Evolutionary conservation across 108 stramenopile genomes (phyloP).

Genomic region (Cyclotella atomus): DNA sequence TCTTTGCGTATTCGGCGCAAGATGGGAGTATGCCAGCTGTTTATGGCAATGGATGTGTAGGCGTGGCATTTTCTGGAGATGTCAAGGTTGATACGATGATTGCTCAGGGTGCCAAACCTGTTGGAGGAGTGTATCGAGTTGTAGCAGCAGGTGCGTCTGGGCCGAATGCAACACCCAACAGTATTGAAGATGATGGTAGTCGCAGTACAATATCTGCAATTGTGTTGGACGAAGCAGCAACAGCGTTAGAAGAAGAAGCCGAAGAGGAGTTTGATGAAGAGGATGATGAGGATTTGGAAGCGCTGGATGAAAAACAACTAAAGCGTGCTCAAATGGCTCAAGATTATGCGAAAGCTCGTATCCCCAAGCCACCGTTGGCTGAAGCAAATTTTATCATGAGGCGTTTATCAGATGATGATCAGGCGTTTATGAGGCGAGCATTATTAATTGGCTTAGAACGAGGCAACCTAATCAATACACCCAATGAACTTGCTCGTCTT

Average conservation of each 20-base stretch:
- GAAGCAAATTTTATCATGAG: slow-evolving; percentile 89
- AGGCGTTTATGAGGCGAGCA: slow-evolving; percentile 81
- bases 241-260: slow-evolving; percentile 52
- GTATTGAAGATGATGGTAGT: slow-evolving; percentile 27
- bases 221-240: slow-evolving; percentile 76
- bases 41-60: slow-evolving; percentile 81
- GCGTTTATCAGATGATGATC: slow-evolving; percentile 82
- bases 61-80: slow-evolving; percentile 74
- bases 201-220: slow-evolving; percentile 75
- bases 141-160: slow-evolving; percentile 51
- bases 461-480: slow-evolving; percentile 49
- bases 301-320: slow-evolving; percentile 19
- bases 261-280: slow-evolving; percentile 50
- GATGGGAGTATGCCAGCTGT: slow-evolving; percentile 6
- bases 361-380: slow-evolving; percentile 84
- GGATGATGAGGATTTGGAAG: slow-evolving; percentile 33
- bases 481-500: slow-evolving; percentile 67
- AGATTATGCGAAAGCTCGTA: slow-evolving; percentile 77
- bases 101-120: slow-evolving; percentile 85
- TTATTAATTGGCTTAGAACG: slow-evolving; percentile 77
- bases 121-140: slow-evolving; percentile 83
- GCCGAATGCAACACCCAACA: neutral
- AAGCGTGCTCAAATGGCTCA: slow-evolving; percentile 48
- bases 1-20: slow-evolving; percentile 61
- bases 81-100: slow-evolving; percentile 68